phyloP scores from a whole-genome alignment of 1,284 basidiomycete genomes.

The Ceratobasidium sp. region DNA sequence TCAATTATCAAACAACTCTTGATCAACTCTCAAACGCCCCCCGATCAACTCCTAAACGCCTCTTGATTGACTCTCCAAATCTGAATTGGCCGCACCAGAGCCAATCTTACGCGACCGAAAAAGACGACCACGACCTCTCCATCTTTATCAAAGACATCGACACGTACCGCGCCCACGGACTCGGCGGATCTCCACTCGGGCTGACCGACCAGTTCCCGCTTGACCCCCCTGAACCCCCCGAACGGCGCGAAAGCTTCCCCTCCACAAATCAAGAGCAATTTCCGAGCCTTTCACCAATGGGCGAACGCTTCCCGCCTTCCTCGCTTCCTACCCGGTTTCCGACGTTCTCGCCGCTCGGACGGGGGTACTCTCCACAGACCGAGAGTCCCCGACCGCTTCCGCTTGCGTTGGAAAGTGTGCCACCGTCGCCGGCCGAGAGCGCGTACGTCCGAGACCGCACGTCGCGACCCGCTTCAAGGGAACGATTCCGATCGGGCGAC shows the following conservation, averaged over 20 bases:
- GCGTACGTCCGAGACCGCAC: constrained; percentile 17
- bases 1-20: too few relatives aligned
- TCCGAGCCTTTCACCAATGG: constrained; percentile 4
- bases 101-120: too few relatives aligned
- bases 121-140: too few relatives aligned
- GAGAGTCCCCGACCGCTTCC: constrained; percentile 14
- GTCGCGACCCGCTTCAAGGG: too few relatives aligned
- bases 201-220: constrained; percentile 1
- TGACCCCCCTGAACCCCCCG: not conserved
- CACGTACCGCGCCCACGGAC: too few relatives aligned
- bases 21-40: too few relatives aligned
- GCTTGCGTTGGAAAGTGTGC: constrained; percentile 17
- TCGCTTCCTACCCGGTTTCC: constrained; percentile 21
- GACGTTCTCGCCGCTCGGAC: constrained; percentile 4
- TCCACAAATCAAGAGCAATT: constrained; percentile 1
- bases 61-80: too few relatives aligned
- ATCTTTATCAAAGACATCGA: too few relatives aligned
- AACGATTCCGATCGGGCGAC: constrained; percentile 1
- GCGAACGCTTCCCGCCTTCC: constrained; percentile 30
- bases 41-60: too few relatives aligned
- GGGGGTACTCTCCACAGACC: not conserved
- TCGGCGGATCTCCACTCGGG: too few relatives aligned
- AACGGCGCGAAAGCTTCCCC: constrained; percentile 13
- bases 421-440: constrained; percentile 34
- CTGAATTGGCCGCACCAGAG: too few relatives aligned